A percentile compares a stretch with the other conserved stretches of the same genome.
These are phyloP conservation scores for Hypoxylon sp. DNA, from an alignment of 2,329 filamentous ascomycete species.

Conservation along the genomic window DNA sequence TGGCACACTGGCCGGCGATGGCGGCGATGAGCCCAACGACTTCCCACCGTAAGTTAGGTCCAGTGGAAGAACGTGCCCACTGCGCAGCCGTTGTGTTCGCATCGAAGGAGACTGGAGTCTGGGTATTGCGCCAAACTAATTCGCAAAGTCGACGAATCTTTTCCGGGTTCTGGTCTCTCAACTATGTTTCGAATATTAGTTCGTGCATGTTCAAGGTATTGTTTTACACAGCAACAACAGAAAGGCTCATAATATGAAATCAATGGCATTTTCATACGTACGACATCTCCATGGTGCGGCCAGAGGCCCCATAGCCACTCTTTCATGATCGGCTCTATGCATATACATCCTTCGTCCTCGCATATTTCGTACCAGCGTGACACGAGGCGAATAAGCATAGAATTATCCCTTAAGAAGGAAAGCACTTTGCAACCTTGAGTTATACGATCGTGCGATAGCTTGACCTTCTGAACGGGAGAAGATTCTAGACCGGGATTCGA, in stretches of 20 bases:
- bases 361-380: conserved; percentile 51
- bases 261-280: conserved; percentile 26
- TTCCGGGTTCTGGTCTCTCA: conserved; percentile 53
- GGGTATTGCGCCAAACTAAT: conserved; percentile 55
- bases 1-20: conserved; percentile 51
- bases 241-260: too few relatives aligned
- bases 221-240: too few relatives aligned
- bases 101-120: conserved; percentile 50
- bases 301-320: conserved; percentile 54
- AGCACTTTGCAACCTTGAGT: conserved; percentile 53
- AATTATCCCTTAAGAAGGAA: conserved; percentile 53
- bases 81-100: conserved; percentile 51
- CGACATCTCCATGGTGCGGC: conserved; percentile 49
- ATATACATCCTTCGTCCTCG: conserved; percentile 50
- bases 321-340: conserved; percentile 53
- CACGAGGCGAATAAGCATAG: conserved; percentile 52
- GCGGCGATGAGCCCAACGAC: conserved; percentile 55
- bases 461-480: conserved; percentile 46
- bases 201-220: too few relatives aligned
- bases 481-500: conserved; percentile 48
- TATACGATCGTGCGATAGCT: conserved; percentile 53
- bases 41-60: conserved; percentile 55
- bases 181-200: conserved; percentile 29
- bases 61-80: conserved; percentile 52
- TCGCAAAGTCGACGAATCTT: conserved; percentile 55